Evolutionary conservation across 202 grass and related monocot species (phyloP).

Genomic region (Zoysia matrella): DNA sequence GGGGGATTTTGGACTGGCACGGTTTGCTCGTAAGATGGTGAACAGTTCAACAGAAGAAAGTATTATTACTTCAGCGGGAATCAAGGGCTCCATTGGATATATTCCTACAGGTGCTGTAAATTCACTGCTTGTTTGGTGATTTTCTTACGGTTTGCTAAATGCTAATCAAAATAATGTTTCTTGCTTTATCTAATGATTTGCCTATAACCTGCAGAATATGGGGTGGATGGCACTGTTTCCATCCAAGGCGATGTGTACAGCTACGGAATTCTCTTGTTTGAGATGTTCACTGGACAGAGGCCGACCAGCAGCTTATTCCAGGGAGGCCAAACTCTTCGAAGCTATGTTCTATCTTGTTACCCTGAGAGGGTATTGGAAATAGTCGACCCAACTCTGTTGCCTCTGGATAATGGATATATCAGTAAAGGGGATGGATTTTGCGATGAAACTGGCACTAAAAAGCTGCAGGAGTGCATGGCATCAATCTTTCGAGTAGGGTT

Average conservation of each 20-base stretch:
- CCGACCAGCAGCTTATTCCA: constrained; percentile 34
- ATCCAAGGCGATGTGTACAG: constrained; percentile 55
- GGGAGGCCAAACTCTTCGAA: constrained; percentile 22
- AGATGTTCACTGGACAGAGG: constrained; percentile 56
- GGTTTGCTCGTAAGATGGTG: constrained; percentile 25
- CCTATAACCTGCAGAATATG: constrained; percentile 50
- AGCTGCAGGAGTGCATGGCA: constrained; percentile 2
- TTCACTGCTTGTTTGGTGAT: background rate
- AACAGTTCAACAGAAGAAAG: constrained; percentile 3
- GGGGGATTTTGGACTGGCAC: constrained; percentile 50
- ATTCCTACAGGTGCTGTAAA: constrained; percentile 16
- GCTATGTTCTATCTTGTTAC: constrained; percentile 15
- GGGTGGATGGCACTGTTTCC: constrained; percentile 36
- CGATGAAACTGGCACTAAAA: background rate
- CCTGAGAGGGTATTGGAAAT: constrained; percentile 24
- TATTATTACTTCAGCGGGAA: background rate
- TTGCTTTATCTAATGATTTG: background rate
- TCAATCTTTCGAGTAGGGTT: constrained; percentile 27
- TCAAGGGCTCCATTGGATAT: constrained; percentile 35
- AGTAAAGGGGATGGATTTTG: background rate
- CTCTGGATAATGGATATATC: background rate
- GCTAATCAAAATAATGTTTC: background rate
- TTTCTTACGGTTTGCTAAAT: background rate
- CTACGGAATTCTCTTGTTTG: constrained; percentile 53
- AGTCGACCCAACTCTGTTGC: constrained; percentile 3